These are phyloP conservation scores for Penicillium sp. DNA, from an alignment of 2,329 filamentous ascomycete species.

Conservation along the genomic window DNA sequence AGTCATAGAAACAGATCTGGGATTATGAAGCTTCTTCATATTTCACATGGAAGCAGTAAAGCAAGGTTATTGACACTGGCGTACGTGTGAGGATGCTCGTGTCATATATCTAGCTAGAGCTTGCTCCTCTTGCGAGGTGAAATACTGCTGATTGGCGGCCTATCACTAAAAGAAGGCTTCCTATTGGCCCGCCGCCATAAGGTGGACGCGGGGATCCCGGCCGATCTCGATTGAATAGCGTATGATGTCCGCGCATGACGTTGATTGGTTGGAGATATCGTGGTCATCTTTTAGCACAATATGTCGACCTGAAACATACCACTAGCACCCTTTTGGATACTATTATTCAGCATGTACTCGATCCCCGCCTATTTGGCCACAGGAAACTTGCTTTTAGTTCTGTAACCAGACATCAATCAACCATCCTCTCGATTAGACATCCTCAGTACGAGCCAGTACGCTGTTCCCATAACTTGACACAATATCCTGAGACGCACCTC, in stretches of 20 bases:
- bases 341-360: too few relatives aligned
- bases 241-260: background rate
- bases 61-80: constrained; percentile 11
- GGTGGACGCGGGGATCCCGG: background rate
- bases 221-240: background rate
- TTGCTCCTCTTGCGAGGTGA: background rate
- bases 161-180: background rate
- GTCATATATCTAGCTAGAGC: background rate
- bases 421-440: too few relatives aligned
- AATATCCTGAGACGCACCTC: background rate
- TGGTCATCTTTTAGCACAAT: background rate
- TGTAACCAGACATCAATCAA: too few relatives aligned
- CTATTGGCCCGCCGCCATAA: background rate
- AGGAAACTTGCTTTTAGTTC: too few relatives aligned
- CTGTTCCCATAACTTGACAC: too few relatives aligned
- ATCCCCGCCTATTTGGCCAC: too few relatives aligned
- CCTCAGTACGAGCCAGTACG: too few relatives aligned
- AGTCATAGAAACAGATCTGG: constrained; percentile 5
- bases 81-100: constrained; percentile 13
- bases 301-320: too few relatives aligned
- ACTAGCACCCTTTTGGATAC: too few relatives aligned
- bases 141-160: constrained; percentile 7
- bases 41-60: constrained; percentile 9
- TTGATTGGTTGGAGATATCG: background rate
- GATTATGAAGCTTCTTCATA: constrained; percentile 6